phyloP scores from a whole-genome alignment of 371 early-diverging fungal species.

The Nematocida displodere region DNA sequence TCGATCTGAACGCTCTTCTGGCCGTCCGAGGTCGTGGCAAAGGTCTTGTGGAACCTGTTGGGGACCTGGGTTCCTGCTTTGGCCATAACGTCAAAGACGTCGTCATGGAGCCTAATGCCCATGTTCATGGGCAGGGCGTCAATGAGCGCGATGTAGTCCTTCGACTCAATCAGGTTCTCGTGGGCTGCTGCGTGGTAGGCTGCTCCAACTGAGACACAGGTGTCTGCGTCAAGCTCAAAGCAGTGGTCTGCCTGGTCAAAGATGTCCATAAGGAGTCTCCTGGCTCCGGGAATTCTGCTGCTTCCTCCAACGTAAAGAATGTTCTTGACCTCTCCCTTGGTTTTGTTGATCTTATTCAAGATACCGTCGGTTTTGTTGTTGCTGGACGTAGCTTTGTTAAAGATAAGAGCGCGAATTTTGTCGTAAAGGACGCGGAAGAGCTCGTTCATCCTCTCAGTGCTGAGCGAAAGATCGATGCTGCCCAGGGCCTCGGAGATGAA shows the following conservation, averaged over 20 bases:
- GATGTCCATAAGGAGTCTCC: constrained; percentile 83
- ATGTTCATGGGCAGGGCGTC: constrained; percentile 62
- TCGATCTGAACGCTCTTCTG: constrained; percentile 61
- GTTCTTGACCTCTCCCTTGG: constrained; percentile 78
- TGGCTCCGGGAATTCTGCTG: constrained; percentile 97
- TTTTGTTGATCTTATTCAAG: constrained; percentile 27
- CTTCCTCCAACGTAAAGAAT: constrained; percentile 97
- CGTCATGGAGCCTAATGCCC: constrained; percentile 57
- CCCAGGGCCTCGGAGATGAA: constrained; percentile 68
- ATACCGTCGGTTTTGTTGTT: constrained; percentile 52
- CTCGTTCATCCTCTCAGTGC: constrained; percentile 46
- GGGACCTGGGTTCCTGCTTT: constrained; percentile 57
- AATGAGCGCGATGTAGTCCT: constrained; percentile 43
- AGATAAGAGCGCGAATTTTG: constrained; percentile 43
- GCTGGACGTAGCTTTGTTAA: constrained; percentile 9
- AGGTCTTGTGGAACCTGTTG: constrained; percentile 51
- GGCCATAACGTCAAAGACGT: constrained; percentile 55
- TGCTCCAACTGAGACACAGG: constrained; percentile 92
- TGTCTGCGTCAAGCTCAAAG: constrained; percentile 92
- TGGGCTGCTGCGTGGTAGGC: constrained; percentile 88
- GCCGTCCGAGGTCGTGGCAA: constrained; percentile 59
- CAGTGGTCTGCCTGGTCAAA: constrained; percentile 92
- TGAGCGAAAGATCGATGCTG: constrained; percentile 75
- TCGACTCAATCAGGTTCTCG: constrained; percentile 68
- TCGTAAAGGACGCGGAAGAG: constrained; percentile 53